Base-by-base conservation (phyloP, 768 basidiomycete species). In the Postia placenta region DNA sequence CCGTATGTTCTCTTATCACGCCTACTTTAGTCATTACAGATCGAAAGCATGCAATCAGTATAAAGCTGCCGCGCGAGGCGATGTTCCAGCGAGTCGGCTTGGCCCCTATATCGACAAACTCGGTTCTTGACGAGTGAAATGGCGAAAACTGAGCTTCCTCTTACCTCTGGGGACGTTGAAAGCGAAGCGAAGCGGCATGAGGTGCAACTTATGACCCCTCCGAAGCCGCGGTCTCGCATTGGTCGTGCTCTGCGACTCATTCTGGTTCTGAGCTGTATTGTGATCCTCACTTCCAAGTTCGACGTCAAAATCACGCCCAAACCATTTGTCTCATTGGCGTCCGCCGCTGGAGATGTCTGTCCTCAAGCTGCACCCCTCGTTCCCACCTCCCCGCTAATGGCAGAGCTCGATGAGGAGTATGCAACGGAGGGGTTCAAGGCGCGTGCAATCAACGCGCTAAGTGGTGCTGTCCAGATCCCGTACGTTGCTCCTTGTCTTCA, bases 291-390 rank as follows among this genome's bases (percentile, higher is more conserved):
- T 7, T 19, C 33, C 11, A 45, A 24, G 19, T 5, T 45, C 28
- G 14, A 27, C 25, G 11, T 25, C 30, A 33, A 33, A 7, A 15
- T 33, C 30, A 33, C 15, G 7, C 30, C 30, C 7, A 33, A 33
- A 33, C 9, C 30, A 33, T 33, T 15, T 15, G 7, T 33, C 9
- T 33, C 30, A 7, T 33, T 7, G 30, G 9, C 30, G 15, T 7
- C 7, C 9, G 30, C 30, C 30, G 30, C 30, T 33, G 22, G 42
- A 5, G 46, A 48, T 27, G 9, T 47, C 19, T 75, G 74, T 38
- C 67, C 72, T 9, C 74, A 75, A 46, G 59, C 45, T 0, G 50
- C 61, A 2, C 58, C 62, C 5, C 43, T 69, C 36, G 45, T 62
- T 1, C 59, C 62, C 41, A 66, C 73, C 45, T 53, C 47, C 6